Evolutionary conservation across 495 filamentous ascomycete genomes (phyloP).

Genomic region (Penicillium soppii): DNA sequence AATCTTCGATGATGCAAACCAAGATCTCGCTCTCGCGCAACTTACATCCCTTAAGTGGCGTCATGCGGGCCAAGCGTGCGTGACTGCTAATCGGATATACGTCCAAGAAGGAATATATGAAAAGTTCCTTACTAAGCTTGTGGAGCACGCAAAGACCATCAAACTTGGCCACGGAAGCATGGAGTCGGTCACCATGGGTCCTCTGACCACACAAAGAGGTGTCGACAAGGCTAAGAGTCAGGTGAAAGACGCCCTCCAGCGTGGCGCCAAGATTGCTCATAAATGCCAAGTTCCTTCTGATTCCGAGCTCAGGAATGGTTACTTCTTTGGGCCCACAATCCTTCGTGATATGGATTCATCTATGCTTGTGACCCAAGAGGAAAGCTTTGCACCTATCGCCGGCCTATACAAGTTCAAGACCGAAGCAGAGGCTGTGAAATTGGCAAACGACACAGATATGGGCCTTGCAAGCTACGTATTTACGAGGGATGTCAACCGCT

Average conservation of each 20-base stretch:
- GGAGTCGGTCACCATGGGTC: neutral
- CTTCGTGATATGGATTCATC: constrained; percentile 60
- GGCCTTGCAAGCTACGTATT: constrained; percentile 31
- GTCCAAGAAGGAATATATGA: constrained; percentile 40
- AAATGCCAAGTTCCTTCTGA: constrained; percentile 16
- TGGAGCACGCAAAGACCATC: neutral
- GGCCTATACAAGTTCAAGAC: constrained; percentile 25
- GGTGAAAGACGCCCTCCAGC: constrained; percentile 14
- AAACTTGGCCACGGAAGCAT: constrained; percentile 7
- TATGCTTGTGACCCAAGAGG: constrained; percentile 31
- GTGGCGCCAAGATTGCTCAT: constrained; percentile 17
- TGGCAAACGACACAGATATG: constrained; percentile 23
- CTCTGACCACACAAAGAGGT: constrained; percentile 15
- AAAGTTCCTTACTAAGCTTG: neutral
- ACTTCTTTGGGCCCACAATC: constrained; percentile 69
- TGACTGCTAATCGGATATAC: constrained; percentile 61
- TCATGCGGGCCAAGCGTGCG: constrained; percentile 59
- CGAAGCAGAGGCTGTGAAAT: constrained; percentile 24
- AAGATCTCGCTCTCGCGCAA: constrained; percentile 51
- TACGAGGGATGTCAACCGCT: constrained; percentile 18
- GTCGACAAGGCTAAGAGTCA: constrained; percentile 14
- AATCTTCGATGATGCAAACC: constrained; percentile 63
- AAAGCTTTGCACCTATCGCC: constrained; percentile 28
- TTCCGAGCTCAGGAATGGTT: neutral
- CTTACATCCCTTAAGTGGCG: constrained; percentile 54